These are phyloP conservation scores for Graphilbum fragrans DNA, from an alignment of 2,329 filamentous ascomycete genomes.

Conservation along the genomic window DNA sequence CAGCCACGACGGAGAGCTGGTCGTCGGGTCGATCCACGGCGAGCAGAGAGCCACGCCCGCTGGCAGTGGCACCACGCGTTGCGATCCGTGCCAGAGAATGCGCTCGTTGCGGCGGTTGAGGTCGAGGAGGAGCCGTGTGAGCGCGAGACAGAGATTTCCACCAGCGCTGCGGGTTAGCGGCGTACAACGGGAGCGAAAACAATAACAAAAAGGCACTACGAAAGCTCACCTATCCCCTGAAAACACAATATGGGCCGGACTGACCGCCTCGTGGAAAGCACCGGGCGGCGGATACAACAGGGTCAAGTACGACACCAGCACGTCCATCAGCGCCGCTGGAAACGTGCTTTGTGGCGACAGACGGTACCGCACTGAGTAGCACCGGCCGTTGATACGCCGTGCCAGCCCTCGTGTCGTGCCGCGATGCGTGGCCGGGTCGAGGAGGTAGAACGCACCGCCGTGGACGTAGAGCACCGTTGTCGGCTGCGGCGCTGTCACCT, in stretches of 20 bases:
- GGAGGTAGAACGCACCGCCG: conserved; percentile 62
- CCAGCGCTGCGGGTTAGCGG: conserved; percentile 43
- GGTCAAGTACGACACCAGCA: conserved; percentile 58
- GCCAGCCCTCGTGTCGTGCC: conserved; percentile 46
- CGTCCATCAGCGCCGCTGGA: conserved; percentile 62
- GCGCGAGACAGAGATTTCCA: conserved; percentile 54
- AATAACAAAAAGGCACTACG: not conserved
- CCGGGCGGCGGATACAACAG: conserved; percentile 60
- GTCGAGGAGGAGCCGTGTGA: conserved; percentile 58
- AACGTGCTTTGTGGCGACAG: conserved; percentile 66
- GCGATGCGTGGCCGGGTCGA: conserved; percentile 59
- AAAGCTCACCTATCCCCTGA: conserved; percentile 50
- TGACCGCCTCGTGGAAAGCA: conserved; percentile 53
- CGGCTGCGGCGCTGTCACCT: conserved; percentile 45
- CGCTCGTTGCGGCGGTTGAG: conserved; percentile 33
- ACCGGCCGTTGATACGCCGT: conserved; percentile 52
- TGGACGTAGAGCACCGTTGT: conserved; percentile 63
- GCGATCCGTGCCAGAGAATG: conserved; percentile 48
- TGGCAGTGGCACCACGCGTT: conserved; percentile 50
- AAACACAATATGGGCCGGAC: conserved; percentile 55
- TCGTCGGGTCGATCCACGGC: conserved; percentile 61
- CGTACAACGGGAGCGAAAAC: not conserved
- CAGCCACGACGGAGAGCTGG: conserved; percentile 44
- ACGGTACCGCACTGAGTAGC: conserved; percentile 62
- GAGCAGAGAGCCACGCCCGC: conserved; percentile 51